These are phyloP conservation scores for Reutealis trisperma DNA, from an alignment of 345 rosid species.

Conservation along the genomic window DNA sequence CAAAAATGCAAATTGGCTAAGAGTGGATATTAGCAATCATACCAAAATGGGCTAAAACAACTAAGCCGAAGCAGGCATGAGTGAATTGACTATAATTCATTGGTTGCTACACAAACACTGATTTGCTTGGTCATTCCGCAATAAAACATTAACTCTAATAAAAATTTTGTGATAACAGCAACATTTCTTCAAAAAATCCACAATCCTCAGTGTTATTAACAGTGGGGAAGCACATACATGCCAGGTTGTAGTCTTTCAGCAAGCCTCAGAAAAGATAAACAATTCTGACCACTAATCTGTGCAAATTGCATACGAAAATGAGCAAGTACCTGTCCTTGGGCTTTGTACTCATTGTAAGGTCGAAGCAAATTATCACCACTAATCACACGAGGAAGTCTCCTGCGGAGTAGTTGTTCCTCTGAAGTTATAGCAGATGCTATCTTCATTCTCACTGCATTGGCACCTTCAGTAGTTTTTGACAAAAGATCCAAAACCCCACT, in stretches of 20 bases:
- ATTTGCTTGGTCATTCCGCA: neutral
- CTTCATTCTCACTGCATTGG: slow-evolving; percentile 98
- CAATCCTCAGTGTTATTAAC: neutral
- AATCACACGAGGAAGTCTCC: slow-evolving; percentile 87
- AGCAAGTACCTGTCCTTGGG: slow-evolving; percentile 80
- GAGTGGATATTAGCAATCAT: neutral
- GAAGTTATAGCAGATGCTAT: slow-evolving; percentile 94
- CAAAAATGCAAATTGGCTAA: neutral
- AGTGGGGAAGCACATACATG: neutral
- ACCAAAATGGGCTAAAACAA: neutral
- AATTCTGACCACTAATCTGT: neutral
- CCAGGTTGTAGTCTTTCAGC: neutral
- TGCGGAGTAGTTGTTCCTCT: slow-evolving; percentile 96
- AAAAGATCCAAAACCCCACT: slow-evolving; percentile 97
- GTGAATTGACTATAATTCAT: neutral
- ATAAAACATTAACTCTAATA: neutral
- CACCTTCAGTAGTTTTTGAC: slow-evolving; percentile 99
- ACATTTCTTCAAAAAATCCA: too few species aligned
- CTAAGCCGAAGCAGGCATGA: neutral
- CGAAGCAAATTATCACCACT: slow-evolving; percentile 88
- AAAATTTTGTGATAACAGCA: neutral
- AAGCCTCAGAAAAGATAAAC: neutral
- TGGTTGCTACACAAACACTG: too few species aligned
- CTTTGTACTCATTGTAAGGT: slow-evolving; percentile 84
- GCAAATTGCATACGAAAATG: neutral